Base-by-base conservation (phyloP, 176 grass and related monocot species). In the Aegilops sharonensis region DNA sequence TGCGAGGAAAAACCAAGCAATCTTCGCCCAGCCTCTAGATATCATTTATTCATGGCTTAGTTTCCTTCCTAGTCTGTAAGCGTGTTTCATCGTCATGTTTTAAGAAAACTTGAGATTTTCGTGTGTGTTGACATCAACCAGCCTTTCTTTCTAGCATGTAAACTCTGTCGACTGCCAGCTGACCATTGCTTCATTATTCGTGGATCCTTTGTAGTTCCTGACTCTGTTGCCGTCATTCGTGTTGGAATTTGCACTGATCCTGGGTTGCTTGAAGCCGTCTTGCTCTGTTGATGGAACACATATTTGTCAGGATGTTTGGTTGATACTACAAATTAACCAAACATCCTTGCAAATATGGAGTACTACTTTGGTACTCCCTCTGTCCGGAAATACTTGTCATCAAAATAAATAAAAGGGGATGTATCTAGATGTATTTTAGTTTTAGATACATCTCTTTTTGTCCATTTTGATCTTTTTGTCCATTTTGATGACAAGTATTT, bases 131-230 rank as follows among this genome's bases (percentile, higher is more conserved):
- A 73, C 65, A 29, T 31, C 43, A 43, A 34, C 39, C 20, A 20
- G 61, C 36, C 23, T 57, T 64, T 25, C 18, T 57, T 64, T 34
- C 66, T 68, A 65, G 72, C 42, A 32, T 85, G 86, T 78, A 88
- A 78, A 74, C 74, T 25, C 4, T 83, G 84, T 78, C 40, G 65
- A 40, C 79, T 68, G 84, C 30, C 13, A 20, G 27, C 82, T 91
- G 90, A 91, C 64, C 86, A 85, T 81, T 77, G 81, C 69, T 91
- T 87, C 43, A 39, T 73, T 83, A 54, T 57, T 86, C 23, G 72
- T 72, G 70, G 23, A 40, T 73, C 31, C 31, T 29, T 47, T 75
- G 64, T 79, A 78, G 32, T 66, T 74, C 17, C n/a, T 77, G 63
- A 37, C 18, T 60, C 27, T 89, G 62, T 79, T 79, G 8, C 61